Evolutionary conservation across 148 eudicot genomes (phyloP), one percentile per base, ranked within the genome.

Genomic region (Dianthus caryophyllus): DNA sequence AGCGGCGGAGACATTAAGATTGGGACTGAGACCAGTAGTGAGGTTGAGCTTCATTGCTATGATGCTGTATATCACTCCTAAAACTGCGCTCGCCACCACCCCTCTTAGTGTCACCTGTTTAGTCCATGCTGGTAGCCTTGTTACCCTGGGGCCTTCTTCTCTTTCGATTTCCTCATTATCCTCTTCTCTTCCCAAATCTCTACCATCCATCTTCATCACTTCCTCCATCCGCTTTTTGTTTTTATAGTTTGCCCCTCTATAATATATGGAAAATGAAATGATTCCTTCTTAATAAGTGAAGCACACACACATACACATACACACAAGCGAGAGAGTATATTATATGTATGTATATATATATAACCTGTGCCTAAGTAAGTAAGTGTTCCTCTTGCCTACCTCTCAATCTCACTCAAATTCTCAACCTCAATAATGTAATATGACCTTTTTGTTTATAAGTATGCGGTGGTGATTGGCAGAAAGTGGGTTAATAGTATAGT

Each of bases 1-100:
- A 0, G 88, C 97, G 50, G 95, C 97, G 9, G 97, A 85, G 54
- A 88, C 88, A 63, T 90, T 90, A 22, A 90, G 83, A 58, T 85
- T 82, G 0, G 90, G 87, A 41, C 82, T 84, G n/a, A 90, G 79
- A 10, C 97, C 97, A 0, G 89, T 85, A 1, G 97, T 90, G 31
- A 90, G 84, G 64, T 79, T 79, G 18, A 90, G 69, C 74, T 88
- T 87, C 94, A 90, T 90, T 7, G 90, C 86, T 47, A 90, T 84
- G 24, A 90, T 73, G 69, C 87, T 90, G 71, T 79, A 87, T 0
- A 84, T 68, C 9, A 79, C 67, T 20, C 97, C 97, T 13, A 90
- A 68, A 9, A 79, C 2, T 11, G 75, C 65, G 60, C 97, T 90
- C 12, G 84, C 85, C 6, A 84, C 27, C 1, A 87, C 70, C 43